Evolutionary conservation across 148 eudicot genomes (phyloP).

Genomic region (Tetragonia tetragonoides): DNA sequence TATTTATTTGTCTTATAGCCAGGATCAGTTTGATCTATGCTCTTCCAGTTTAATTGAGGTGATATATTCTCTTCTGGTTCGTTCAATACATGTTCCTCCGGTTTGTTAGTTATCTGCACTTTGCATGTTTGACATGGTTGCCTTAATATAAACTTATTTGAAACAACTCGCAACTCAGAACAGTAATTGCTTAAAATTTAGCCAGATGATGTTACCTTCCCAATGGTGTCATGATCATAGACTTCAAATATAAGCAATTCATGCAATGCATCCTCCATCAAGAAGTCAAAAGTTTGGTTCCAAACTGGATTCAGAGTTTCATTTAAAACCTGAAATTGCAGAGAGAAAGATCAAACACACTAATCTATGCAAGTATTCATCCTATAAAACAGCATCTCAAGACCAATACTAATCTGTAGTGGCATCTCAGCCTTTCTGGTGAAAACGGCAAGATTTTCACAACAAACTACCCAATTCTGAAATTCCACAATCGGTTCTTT

Average conservation of each 20-base stretch:
- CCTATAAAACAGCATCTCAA: neutral
- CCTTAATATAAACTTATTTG: neutral
- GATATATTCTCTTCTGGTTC: too few relatives aligned
- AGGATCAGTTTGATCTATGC: too few relatives aligned
- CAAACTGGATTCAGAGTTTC: slow-evolving; percentile 82
- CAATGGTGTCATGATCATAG: slow-evolving; percentile 86
- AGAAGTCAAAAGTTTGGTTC: slow-evolving; percentile 91
- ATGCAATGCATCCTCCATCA: slow-evolving; percentile 86
- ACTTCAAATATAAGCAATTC: slow-evolving; percentile 73
- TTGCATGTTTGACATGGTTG: too few relatives aligned
- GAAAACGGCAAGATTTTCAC: neutral
- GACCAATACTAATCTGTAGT: too few relatives aligned
- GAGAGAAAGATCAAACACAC: slow-evolving; percentile 4
- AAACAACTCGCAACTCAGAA: neutral
- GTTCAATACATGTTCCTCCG: too few relatives aligned
- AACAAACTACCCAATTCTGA: neutral
- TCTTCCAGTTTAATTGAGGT: too few relatives aligned
- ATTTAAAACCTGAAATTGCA: slow-evolving; percentile 58
- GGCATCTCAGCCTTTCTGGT: neutral
- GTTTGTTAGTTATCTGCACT: too few relatives aligned
- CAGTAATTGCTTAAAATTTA: neutral
- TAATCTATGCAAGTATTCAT: neutral
- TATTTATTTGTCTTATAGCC: too few relatives aligned
- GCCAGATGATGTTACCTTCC: slow-evolving; percentile 52
- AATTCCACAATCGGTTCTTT: neutral